Evolutionary conservation across 495 filamentous ascomycete genomes (phyloP).

Genomic region (Aspergillus campestris): DNA sequence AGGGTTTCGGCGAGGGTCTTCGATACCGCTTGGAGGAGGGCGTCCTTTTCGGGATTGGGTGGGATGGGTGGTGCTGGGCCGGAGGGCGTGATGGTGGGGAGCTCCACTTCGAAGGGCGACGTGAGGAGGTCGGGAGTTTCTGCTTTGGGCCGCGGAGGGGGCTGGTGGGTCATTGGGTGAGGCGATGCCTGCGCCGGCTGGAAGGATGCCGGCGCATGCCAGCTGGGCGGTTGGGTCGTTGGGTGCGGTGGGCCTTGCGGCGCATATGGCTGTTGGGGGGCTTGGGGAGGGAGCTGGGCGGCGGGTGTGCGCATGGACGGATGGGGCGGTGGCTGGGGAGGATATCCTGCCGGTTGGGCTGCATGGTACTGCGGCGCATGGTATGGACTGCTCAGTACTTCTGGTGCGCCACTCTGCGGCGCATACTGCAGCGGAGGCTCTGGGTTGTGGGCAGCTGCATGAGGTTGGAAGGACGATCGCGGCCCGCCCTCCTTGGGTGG

Average conservation of each 20-base stretch:
- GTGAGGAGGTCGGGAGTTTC: constrained; percentile 62
- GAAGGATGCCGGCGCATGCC: no score
- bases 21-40: constrained; percentile 70
- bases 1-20: constrained; percentile 58
- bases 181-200: constrained; percentile 5
- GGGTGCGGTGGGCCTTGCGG: constrained; percentile 15
- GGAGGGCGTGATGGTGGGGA: constrained; percentile 49
- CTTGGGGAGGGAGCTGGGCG: no score
- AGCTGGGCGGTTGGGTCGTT: constrained; percentile 10
- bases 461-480: constrained; percentile 10
- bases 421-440: constrained; percentile 12
- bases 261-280: constrained; percentile 7
- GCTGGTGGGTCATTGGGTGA: constrained; percentile 8
- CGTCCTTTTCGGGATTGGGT: constrained; percentile 94
- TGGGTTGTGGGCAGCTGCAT: constrained; percentile 4
- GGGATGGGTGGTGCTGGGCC: constrained; percentile 75
- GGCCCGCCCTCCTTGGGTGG: constrained; percentile 31
- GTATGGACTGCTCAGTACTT: constrained; percentile 3
- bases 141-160: constrained; percentile 33
- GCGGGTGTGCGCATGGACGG: neutral
- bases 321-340: no score
- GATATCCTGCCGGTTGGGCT: constrained; percentile 4
- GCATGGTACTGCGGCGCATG: constrained; percentile 2
- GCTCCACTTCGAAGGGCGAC: constrained; percentile 56
- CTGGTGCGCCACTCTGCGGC: constrained; percentile 2